Conservation (phyloP, 371 early-diverging fungal genomes). For the Cokeromyces recurvatus region DNA sequence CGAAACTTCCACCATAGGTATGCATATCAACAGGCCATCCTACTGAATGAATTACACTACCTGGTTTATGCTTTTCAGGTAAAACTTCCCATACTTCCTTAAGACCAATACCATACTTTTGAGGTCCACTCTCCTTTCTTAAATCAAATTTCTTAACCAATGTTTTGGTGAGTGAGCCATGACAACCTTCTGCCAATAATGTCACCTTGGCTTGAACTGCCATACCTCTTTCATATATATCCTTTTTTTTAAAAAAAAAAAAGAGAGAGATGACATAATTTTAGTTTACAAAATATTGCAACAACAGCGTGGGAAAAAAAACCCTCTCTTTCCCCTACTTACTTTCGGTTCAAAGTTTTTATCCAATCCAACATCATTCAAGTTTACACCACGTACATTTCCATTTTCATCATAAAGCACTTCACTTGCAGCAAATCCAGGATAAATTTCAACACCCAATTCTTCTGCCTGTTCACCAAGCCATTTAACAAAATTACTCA, state of each 20-base stretch:
- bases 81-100: conserved; percentile 98
- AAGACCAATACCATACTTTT: conserved; percentile 93
- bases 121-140: conserved; percentile 74
- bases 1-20: conserved; percentile 94
- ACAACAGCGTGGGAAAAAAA: conserved; percentile 14
- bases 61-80: conserved; percentile 82
- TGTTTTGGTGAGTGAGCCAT: conserved; percentile 92
- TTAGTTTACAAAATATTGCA: too few species aligned
- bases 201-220: conserved; percentile 93
- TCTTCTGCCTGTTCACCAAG: conserved; percentile 97
- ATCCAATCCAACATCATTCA: conserved; percentile 95
- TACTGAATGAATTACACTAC: conserved; percentile 83
- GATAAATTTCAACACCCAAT: conserved; percentile 93
- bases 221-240: conserved; percentile 93
- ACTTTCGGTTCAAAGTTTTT: conserved; percentile 85
- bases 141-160: conserved; percentile 84
- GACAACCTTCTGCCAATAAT: conserved; percentile 97
- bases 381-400: conserved; percentile 88
- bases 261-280: background rate
- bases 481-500: conserved; percentile 93
- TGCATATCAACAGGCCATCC: conserved; percentile 91
- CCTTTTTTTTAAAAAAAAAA: too few species aligned
- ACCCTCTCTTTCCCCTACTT: too few species aligned
- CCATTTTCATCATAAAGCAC: conserved; percentile 88
- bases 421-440: conserved; percentile 91